Base-by-base conservation (phyloP, 2,329 filamentous ascomycete genomes). In the Claviceps spartinae region DNA sequence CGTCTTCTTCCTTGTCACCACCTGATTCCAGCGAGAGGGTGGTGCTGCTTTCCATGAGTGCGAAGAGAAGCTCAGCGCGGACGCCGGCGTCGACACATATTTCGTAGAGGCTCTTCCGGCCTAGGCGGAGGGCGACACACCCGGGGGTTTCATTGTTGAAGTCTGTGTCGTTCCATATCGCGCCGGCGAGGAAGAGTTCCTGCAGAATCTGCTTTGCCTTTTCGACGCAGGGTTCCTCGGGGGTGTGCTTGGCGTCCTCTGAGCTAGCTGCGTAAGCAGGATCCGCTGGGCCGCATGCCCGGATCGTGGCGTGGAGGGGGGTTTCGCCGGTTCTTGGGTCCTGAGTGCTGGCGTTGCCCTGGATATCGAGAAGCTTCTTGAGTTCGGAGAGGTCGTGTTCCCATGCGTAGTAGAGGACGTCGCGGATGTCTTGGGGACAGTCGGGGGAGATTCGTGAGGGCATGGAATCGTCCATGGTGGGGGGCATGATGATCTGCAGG, bases 161-260 rank as follows among this genome's bases (percentile, higher is more conserved):
- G 66, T 97, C 88, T 52, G 97, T 73, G 65, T 96, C 90, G 70
- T 98, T 98, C 93, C 93, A 98, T 59, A 97, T 96, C 11, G 88
- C 93, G 36, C 93, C 93, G 59, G 86, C 85, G 62, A 90, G 78
- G 54, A 97, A 81, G 7, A 97, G 75, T 62, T 93, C 79, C 58
- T 79, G 78, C 4, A 96, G 72, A 0, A 84, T 83, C 50, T 82
- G 79, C 52, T 77, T 76, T 2, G 82, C 86, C 41, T 78, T 77
- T 47, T 82, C 77, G 36, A 85, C 66, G 26, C 67, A 64, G 50
- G 68, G 60, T 26, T 70, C 67, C 24, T 70, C 69, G 9, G 64
- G 64, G 2, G 66, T 65, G 2, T 62, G 58, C 5, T 70, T 68
- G 9, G 64, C 64, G 3, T 66, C 65, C 2, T 66, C 65, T 3